phyloP scores from a whole-genome alignment of 805 yeast genomes.

The Lipomyces kockii region DNA sequence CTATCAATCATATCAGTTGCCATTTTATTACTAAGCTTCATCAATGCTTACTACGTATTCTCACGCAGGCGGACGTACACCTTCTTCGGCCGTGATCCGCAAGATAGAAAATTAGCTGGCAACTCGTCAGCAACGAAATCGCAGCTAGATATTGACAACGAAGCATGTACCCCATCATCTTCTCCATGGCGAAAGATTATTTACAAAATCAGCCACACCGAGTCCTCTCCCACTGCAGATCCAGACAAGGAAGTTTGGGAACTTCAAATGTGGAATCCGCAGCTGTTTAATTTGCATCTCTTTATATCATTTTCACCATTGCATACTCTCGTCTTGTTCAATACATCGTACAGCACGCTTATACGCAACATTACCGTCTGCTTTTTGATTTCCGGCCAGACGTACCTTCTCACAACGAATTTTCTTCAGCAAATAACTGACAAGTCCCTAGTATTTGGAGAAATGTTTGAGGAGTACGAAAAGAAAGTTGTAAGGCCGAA shows the following conservation, averaged over 20 bases:
- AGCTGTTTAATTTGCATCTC: conserved; percentile 58
- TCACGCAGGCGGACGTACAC: conserved; percentile 26
- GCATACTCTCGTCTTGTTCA: conserved; percentile 51
- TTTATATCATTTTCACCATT: conserved; percentile 65
- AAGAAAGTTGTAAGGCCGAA: conserved; percentile 66
- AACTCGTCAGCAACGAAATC: conserved; percentile 10
- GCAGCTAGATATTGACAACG: conserved; percentile 4
- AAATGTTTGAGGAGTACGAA: conserved; percentile 66
- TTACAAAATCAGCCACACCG: not conserved
- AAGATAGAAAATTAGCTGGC: conserved; percentile 19
- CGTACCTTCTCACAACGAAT: conserved; percentile 49
- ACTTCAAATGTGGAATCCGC: conserved; percentile 69
- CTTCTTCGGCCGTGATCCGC: conserved; percentile 25
- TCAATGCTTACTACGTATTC: conserved; percentile 27
- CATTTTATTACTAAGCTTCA: conserved; percentile 19
- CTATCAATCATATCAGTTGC: conserved; percentile 21
- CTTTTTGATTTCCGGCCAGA: conserved; percentile 48
- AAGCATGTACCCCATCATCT: not conserved
- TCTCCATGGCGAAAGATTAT: not conserved
- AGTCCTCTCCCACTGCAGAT: not conserved
- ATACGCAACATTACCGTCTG: conserved; percentile 40
- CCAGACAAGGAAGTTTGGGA: conserved; percentile 52
- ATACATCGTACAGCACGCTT: conserved; percentile 47
- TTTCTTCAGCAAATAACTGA: conserved; percentile 60
- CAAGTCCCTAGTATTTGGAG: conserved; percentile 62